phyloP scores from a whole-genome alignment of 2,329 filamentous ascomycete species.

The Fusarium clavum region DNA sequence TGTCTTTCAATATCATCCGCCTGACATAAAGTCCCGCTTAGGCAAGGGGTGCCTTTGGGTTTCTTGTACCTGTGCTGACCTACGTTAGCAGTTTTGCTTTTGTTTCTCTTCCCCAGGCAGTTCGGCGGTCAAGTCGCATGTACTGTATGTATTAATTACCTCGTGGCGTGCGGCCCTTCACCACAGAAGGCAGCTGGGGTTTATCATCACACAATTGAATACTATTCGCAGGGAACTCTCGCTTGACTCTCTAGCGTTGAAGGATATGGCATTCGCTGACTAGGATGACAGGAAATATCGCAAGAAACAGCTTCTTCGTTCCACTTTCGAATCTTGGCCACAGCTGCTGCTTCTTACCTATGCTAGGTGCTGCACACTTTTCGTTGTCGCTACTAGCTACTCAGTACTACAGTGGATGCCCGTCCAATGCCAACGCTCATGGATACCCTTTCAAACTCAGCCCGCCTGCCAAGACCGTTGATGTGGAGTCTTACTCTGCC shows the following conservation, averaged over 20 bases:
- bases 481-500: constrained; percentile 34
- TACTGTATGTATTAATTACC: neutral
- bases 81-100: neutral
- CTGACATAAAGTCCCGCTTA: neutral
- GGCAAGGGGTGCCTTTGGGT: neutral
- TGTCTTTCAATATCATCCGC: neutral
- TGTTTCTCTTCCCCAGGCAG: constrained; percentile 1
- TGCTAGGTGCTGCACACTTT: neutral
- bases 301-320: constrained; percentile 9
- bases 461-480: constrained; percentile 34
- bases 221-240: neutral
- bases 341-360: constrained; percentile 1
- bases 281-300: constrained; percentile 12
- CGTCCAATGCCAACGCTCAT: constrained; percentile 22
- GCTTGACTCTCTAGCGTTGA: neutral
- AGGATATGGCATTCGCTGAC: neutral
- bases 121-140: constrained; percentile 18
- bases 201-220: neutral
- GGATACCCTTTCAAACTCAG: constrained; percentile 8
- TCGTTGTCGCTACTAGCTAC: constrained; percentile 12
- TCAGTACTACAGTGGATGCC: constrained; percentile 15
- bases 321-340: constrained; percentile 18
- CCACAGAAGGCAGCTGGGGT: neutral
- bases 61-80: constrained; percentile 11
- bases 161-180: constrained; percentile 21